Evolutionary conservation across 2,329 filamentous ascomycete species (phyloP).

Genomic region (Phialemoniopsis sp.): DNA sequence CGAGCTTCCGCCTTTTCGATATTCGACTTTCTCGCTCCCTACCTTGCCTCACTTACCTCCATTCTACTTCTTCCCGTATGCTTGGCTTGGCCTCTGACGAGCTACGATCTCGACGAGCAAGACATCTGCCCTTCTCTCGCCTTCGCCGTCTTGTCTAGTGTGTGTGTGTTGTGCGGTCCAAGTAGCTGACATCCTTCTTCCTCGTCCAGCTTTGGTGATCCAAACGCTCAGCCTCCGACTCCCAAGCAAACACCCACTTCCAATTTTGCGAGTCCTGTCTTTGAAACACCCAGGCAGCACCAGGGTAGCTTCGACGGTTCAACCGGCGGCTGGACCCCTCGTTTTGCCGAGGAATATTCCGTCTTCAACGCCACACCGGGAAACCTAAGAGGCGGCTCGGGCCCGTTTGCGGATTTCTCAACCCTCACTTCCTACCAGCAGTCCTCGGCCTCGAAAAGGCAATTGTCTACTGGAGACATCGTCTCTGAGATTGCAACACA

Average conservation of each 20-base stretch:
- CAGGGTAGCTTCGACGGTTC: slow-evolving; percentile 43
- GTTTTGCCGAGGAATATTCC: slow-evolving; percentile 61
- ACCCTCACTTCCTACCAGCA: slow-evolving; percentile 25
- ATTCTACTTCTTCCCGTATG: not conserved
- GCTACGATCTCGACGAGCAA: no score
- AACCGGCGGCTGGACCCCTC: slow-evolving; percentile 50
- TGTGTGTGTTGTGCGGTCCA: slow-evolving; percentile 10
- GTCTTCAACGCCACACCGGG: slow-evolving; percentile 63
- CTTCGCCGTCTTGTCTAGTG: slow-evolving; percentile 2
- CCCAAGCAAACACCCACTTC: slow-evolving; percentile 53
- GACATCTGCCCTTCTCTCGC: not conserved
- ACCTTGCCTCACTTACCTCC: slow-evolving; percentile 1
- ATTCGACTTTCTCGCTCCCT: not conserved
- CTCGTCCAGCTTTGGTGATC: slow-evolving; percentile 54
- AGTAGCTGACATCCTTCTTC: slow-evolving; percentile 8
- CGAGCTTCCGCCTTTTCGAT: slow-evolving; percentile 8
- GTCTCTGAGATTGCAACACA: slow-evolving; percentile 53
- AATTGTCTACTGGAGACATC: slow-evolving; percentile 45
- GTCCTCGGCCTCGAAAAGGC: slow-evolving; percentile 33
- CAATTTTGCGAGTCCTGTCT: slow-evolving; percentile 48
- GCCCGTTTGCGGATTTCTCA: slow-evolving; percentile 40
- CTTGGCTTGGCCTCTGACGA: not conserved
- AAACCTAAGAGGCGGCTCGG: slow-evolving; percentile 43
- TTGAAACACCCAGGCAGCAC: slow-evolving; percentile 51
- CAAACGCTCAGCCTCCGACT: slow-evolving; percentile 58